Evolutionary conservation across 257 asterid genomes (phyloP).

Genomic region (Scutellaria barbata): DNA sequence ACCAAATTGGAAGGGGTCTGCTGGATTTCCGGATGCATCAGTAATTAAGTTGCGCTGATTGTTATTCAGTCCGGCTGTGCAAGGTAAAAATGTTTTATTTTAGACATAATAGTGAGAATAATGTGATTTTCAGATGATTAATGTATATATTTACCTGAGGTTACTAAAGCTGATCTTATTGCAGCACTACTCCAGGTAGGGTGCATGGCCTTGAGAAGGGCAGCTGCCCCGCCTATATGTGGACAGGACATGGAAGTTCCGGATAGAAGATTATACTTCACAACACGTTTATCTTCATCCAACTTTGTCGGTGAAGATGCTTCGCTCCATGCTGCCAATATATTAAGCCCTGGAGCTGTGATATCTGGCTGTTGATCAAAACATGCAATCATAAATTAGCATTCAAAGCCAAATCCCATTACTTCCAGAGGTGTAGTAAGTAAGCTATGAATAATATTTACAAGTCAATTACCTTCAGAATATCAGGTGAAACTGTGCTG

Average conservation of each 20-base stretch:
- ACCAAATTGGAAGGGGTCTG: conserved; percentile 86
- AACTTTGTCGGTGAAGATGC: conserved; percentile 74
- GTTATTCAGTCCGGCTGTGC: conserved; percentile 64
- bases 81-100: background rate
- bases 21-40: conserved; percentile 64
- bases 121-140: background rate
- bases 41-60: conserved; percentile 55
- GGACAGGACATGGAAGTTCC: conserved; percentile 99
- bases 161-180: conserved; percentile 80
- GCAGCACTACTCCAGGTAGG: conserved; percentile 97
- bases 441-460: background rate
- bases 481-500: conserved; percentile 45
- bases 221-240: conserved; percentile 77
- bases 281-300: conserved; percentile 61
- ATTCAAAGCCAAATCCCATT: background rate
- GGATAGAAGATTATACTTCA: conserved; percentile 68
- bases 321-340: conserved; percentile 98
- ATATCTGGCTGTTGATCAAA: conserved; percentile 73
- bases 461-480: conserved; percentile 52
- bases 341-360: conserved; percentile 85
- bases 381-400: background rate
- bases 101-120: background rate
- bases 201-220: conserved; percentile 83
- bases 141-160: conserved; percentile 56
- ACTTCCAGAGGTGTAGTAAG: background rate